Percentiles rank a stretch among this genome's conserved stretches.
phyloP scores from a whole-genome alignment of 371 early-diverging fungal genomes.

The Entomophthora muscae region DNA sequence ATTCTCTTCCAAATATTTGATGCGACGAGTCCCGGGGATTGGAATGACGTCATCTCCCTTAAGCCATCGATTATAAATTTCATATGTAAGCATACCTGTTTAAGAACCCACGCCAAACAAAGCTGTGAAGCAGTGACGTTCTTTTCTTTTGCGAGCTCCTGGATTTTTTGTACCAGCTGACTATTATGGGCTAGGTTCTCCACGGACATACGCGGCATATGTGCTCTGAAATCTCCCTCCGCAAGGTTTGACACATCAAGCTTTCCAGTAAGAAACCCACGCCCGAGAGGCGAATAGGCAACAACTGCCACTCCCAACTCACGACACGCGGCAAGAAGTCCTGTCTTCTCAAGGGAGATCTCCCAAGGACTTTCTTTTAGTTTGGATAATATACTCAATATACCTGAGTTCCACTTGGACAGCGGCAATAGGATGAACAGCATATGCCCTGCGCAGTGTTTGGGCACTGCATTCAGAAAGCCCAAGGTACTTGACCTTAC shows the following conservation, averaged over 20 bases:
- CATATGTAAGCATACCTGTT: too few relatives aligned
- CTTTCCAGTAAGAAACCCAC: slow-evolving; percentile 1
- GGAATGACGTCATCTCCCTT: slow-evolving; percentile 15
- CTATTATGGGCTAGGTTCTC: slow-evolving; percentile 27
- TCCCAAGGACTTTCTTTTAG: slow-evolving; percentile 3
- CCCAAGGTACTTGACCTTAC: too few relatives aligned
- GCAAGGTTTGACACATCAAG: slow-evolving; percentile 20
- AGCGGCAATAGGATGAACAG: too few relatives aligned
- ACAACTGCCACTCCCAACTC: too few relatives aligned
- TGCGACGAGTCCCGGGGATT: slow-evolving; percentile 19
- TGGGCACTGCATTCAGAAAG: too few relatives aligned
- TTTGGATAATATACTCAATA: too few relatives aligned
- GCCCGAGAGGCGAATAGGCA: too few relatives aligned
- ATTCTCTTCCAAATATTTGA: slow-evolving; percentile 26
- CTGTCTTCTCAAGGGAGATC: background rate
- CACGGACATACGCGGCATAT: slow-evolving; percentile 23
- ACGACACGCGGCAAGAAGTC: background rate
- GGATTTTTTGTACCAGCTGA: slow-evolving; percentile 24
- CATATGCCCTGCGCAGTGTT: too few relatives aligned
- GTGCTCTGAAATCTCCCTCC: slow-evolving; percentile 22
- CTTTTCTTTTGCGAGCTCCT: slow-evolving; percentile 22
- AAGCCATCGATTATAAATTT: too few relatives aligned
- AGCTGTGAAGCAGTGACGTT: slow-evolving; percentile 21
- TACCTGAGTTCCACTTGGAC: too few relatives aligned
- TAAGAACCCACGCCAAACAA: slow-evolving; percentile 34